Base-by-base conservation (phyloP, 352 stramenopile species). In the Phytophthora agathidicida region DNA sequence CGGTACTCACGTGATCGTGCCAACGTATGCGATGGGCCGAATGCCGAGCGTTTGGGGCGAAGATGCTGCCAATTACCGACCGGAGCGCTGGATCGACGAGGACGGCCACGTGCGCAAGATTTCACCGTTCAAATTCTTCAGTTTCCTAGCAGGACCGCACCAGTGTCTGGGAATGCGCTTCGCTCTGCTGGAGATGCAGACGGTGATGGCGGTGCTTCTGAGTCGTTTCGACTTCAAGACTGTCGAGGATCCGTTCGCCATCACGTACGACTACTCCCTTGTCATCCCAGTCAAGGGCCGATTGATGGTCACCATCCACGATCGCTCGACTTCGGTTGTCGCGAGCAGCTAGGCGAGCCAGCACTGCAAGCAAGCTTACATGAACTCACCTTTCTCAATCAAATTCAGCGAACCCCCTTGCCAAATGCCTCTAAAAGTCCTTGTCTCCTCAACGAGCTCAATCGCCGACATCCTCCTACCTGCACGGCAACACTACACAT, bases 131-230 rank as follows among this genome's bases (percentile, higher is more conserved):
- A 69, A 71, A 22, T 60, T 51, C 26, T 91, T 91, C 55, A 59
- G 72, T 23, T 93, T 95, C 67, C 61, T 84, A 63, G 65, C 16
- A 1, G 83, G 83, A 3, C 73, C 70, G 2, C 78, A 84, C 31
- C 66, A 72, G 42, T 93, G 78, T 38, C 35, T 90, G 13, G 83
- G 78, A 16, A 70, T 71, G 55, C 52, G 67, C 7, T 77, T 86
- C 19, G 60, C 73, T 8, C 27, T 86, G 47, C 48, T 83, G 24
- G 71, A 86, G 63, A 75, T 83, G 59, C 73, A 80, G 49, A 73
- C 77, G 2, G 64, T 65, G 16, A 67, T 79, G n/a, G 65, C 71
- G 14, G 48, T 61, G 30, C 46, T 82, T 10, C 42, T 83, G 17
- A 74, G 58, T 32, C 65, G 72, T 24, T 78, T 86, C 26, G 52